Percentiles rank a stretch among this genome's conserved stretches.
Evolutionary conservation across 768 basidiomycete genomes (phyloP).

Genomic region (Russula foetens): DNA sequence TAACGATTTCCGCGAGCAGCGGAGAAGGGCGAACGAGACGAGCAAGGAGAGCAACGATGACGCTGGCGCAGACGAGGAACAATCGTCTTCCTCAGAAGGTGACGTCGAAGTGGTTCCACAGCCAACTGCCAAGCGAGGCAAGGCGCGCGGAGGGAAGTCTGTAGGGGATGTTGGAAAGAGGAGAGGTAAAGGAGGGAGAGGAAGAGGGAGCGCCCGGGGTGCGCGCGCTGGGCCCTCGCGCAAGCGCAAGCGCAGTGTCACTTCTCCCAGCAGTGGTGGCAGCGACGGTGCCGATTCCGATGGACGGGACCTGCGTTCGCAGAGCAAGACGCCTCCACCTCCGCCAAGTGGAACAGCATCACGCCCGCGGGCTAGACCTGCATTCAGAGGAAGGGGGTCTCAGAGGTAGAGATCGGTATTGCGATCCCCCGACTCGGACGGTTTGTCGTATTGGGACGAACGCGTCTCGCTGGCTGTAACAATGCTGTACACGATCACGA

Average conservation of each 20-base stretch:
- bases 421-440: neutral
- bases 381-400: constrained; percentile 1
- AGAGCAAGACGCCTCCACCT: constrained; percentile 24
- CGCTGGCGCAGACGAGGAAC: neutral
- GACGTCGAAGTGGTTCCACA: neutral
- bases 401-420: neutral
- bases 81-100: neutral
- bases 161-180: neutral
- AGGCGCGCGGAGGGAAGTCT: neutral
- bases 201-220: constrained; percentile 10
- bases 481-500: too few species aligned
- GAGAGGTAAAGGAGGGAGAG: constrained; percentile 14
- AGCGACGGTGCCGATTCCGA: neutral
- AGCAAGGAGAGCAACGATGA: neutral
- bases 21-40: constrained; percentile 22
- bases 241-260: constrained; percentile 19
- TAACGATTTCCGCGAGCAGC: constrained; percentile 61
- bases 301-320: neutral
- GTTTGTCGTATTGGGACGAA: too few species aligned
- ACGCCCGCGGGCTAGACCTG: constrained; percentile 12
- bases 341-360: constrained; percentile 7
- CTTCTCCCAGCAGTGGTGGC: constrained; percentile 9
- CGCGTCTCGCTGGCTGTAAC: too few species aligned
- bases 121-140: neutral
- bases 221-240: constrained; percentile 6